Base-by-base conservation (phyloP, 768 basidiomycete genomes). In the Naganishia vishniacii region DNA sequence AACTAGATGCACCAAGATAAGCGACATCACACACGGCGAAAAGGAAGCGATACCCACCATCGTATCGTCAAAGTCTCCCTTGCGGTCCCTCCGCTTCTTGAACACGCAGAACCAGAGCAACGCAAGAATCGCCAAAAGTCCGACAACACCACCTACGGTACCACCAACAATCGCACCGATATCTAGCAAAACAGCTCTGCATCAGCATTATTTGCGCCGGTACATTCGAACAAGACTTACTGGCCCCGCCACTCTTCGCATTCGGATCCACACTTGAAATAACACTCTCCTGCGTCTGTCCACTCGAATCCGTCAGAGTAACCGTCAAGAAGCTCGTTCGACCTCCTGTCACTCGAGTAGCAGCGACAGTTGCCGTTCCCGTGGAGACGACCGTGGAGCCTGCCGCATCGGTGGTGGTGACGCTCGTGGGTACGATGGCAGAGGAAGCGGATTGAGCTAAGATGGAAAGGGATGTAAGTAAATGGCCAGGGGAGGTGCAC, bases 51-150 rank as follows among this genome's bases (percentile, higher is more conserved):
- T 68, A n/a, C 72, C 62, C 63, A 74, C 75, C 74, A 75, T 75
- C 68, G 68, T 70, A 47, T 76, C 73, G 62, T 76, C 73, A 65
- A 74, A 74, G 67, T 74, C 73, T 58, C 72, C 73, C 32, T 70
- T 58, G 64, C 71, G 69, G 8, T 67, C 66, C 53, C 63, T 65
- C 23, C 53, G 53, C 58, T 67, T 65, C 44, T 67, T 61, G 61
- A 62, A 68, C 45, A 68, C 49, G 46, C 67, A 59, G 65, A 73
- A 68, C 71, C 71, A 73, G 41, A 61, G 69, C 40, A 72, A 47
- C 29, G 65, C 69, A 31, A 65, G 66, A 28, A 74, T 64, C n/a
- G 73, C n/a, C 37, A 65, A 58, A 2, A 73, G 48, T 48, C 69
- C 72, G 28, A 66, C 70, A 23, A 56, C 53, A 26, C 53, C 53